These are phyloP conservation scores for Aspergillus steynii DNA, from an alignment of 495 filamentous ascomycete genomes.

Conservation along the genomic window DNA sequence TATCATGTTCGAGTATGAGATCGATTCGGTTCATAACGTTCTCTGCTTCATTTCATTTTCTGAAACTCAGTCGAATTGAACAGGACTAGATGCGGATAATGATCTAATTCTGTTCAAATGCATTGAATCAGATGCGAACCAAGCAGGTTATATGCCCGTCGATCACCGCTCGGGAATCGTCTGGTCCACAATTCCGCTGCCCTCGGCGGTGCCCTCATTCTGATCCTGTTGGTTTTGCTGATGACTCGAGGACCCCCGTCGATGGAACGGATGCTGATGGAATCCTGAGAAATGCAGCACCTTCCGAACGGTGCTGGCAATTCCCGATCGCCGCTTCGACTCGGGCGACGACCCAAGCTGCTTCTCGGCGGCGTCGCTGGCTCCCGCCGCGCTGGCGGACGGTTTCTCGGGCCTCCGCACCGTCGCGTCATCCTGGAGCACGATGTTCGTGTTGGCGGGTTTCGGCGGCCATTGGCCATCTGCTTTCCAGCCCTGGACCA, in stretches of 20 bases:
- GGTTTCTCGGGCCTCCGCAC: constrained; percentile 19
- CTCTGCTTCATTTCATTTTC: no score
- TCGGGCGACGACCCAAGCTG: constrained; percentile 17
- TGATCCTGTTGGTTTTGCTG: constrained; percentile 1
- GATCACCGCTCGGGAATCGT: not conserved
- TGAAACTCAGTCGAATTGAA: no score
- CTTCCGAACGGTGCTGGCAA: constrained; percentile 46
- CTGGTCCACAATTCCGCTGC: not conserved
- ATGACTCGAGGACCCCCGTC: constrained; percentile 38
- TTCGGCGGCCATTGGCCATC: constrained; percentile 95
- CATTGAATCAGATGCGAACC: no score
- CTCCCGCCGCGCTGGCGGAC: constrained; percentile 10
- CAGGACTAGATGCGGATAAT: no score
- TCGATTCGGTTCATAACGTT: no score
- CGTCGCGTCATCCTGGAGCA: constrained; percentile 35
- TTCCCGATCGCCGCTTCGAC: constrained; percentile 36
- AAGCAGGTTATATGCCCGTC: not conserved
- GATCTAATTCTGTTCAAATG: no score
- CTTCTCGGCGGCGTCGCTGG: constrained; percentile 7
- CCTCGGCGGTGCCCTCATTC: not conserved
- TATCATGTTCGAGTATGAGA: no score
- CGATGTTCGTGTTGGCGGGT: constrained; percentile 32
- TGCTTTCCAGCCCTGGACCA: constrained; percentile 89
- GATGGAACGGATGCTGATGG: constrained; percentile 43
- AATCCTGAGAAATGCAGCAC: constrained; percentile 42